phyloP scores from a whole-genome alignment of 2,329 filamentous ascomycete genomes.

The Mariannaea elegans region DNA sequence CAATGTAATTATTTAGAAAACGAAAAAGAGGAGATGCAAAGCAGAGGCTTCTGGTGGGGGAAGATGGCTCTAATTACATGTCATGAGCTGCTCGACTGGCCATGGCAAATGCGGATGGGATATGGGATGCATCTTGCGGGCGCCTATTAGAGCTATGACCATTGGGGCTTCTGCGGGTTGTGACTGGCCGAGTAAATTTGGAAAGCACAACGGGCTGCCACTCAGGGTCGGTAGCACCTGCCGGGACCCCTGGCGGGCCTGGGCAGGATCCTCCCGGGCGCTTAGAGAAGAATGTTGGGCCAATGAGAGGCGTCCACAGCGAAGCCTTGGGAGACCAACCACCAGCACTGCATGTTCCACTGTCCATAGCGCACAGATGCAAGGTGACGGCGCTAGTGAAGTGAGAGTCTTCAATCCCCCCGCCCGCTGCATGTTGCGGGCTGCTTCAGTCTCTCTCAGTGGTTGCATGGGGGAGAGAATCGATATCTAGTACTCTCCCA shows the following conservation, averaged over 20 bases:
- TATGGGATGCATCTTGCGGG: constrained; percentile 27
- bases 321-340: neutral
- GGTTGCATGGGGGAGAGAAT: neutral
- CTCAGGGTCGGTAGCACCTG: constrained; percentile 24
- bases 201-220: constrained; percentile 32
- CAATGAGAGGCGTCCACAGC: constrained; percentile 30
- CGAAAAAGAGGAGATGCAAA: neutral
- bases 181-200: constrained; percentile 43
- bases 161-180: constrained; percentile 19
- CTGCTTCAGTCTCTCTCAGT: constrained; percentile 21
- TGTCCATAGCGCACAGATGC: constrained; percentile 26
- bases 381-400: constrained; percentile 40
- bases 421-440: neutral
- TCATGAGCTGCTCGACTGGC: constrained; percentile 4
- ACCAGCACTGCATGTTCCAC: constrained; percentile 10
- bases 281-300: constrained; percentile 32
- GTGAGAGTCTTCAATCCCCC: neutral
- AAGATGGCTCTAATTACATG: neutral
- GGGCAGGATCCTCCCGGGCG: constrained; percentile 30
- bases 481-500: neutral
- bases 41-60: neutral
- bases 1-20: constrained; percentile 20
- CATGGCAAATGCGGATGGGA: neutral
- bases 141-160: constrained; percentile 38
- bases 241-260: constrained; percentile 15